These are phyloP conservation scores for Cladophialophora psammophila DNA, from an alignment of 2,329 filamentous ascomycete genomes.

Conservation along the genomic window DNA sequence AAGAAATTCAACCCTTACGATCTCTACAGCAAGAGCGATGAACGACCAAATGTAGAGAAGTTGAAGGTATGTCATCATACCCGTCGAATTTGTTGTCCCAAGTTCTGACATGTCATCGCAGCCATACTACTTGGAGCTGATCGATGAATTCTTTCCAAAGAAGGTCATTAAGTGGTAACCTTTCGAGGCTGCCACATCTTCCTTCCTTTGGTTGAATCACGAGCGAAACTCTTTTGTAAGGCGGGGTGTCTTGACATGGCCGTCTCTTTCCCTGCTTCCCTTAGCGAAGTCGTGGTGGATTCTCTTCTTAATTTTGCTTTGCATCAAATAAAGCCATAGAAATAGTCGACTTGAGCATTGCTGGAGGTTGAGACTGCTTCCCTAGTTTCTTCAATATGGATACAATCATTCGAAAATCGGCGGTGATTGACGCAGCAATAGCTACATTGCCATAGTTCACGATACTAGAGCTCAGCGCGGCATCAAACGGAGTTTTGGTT, in stretches of 20 bases:
- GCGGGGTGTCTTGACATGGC: no score
- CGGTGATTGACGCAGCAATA: background rate
- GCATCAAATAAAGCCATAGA: background rate
- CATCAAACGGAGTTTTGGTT: background rate
- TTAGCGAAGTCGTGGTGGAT: background rate
- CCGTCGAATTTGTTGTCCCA: background rate
- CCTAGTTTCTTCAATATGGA: background rate
- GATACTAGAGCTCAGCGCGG: background rate
- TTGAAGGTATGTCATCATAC: constrained; percentile 66
- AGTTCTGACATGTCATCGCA: constrained; percentile 43
- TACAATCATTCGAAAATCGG: background rate
- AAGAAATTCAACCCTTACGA: constrained; percentile 91
- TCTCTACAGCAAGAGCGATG: constrained; percentile 89
- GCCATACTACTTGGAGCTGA: constrained; percentile 77
- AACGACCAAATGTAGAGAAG: constrained; percentile 75
- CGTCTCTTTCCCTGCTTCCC: no score
- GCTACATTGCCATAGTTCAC: background rate
- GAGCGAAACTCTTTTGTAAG: background rate
- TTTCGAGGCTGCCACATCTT: background rate
- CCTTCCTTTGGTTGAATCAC: background rate
- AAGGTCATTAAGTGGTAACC: constrained; percentile 72
- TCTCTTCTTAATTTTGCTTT: background rate
- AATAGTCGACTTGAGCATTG: background rate
- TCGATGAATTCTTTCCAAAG: constrained; percentile 75
- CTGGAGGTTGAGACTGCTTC: background rate